Conservation (phyloP, 352 stramenopile species). For the Pythium monospermum region DNA sequence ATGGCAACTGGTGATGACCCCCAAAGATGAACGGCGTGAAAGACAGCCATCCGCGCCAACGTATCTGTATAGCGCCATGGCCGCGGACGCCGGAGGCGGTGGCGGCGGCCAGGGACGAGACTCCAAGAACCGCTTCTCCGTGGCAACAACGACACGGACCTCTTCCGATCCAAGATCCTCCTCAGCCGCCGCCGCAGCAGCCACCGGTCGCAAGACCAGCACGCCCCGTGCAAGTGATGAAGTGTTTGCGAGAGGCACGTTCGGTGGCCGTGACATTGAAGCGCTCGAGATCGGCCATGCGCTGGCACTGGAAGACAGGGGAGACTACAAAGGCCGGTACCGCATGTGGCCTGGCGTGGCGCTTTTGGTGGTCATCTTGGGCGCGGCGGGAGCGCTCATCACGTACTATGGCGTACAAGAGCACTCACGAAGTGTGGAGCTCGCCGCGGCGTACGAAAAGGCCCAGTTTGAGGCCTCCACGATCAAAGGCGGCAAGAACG, state of each 20-base stretch:
- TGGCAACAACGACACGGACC: too few relatives aligned
- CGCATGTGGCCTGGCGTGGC: slow-evolving; percentile 30
- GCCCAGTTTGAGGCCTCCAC: slow-evolving; percentile 17
- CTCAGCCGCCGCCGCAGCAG: neutral
- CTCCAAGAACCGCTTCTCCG: neutral
- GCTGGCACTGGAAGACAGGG: slow-evolving; percentile 10
- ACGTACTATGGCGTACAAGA: slow-evolving; percentile 20
- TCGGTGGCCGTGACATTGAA: slow-evolving; percentile 47
- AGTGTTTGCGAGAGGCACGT: slow-evolving; percentile 38
- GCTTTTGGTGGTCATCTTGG: slow-evolving; percentile 14
- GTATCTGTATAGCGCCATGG: slow-evolving; percentile 19
- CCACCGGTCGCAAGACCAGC: neutral
- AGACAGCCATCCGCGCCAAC: slow-evolving; percentile 2
- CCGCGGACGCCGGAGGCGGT: slow-evolving; percentile 1
- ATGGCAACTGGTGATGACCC: slow-evolving; percentile 7
- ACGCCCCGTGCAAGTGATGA: slow-evolving; percentile 10
- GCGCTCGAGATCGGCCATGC: slow-evolving; percentile 15
- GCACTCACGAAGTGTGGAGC: slow-evolving; percentile 11
- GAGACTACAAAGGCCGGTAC: slow-evolving; percentile 48
- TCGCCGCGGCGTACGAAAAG: slow-evolving; percentile 14
- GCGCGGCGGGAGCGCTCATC: slow-evolving; percentile 14
- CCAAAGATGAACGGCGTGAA: neutral
- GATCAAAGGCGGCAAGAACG: slow-evolving; percentile 13
- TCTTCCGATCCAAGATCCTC: too few relatives aligned
- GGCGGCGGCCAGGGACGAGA: neutral